Conservation (phyloP, 1,139 yeast genomes). For the Protomyces gravidus region DNA sequence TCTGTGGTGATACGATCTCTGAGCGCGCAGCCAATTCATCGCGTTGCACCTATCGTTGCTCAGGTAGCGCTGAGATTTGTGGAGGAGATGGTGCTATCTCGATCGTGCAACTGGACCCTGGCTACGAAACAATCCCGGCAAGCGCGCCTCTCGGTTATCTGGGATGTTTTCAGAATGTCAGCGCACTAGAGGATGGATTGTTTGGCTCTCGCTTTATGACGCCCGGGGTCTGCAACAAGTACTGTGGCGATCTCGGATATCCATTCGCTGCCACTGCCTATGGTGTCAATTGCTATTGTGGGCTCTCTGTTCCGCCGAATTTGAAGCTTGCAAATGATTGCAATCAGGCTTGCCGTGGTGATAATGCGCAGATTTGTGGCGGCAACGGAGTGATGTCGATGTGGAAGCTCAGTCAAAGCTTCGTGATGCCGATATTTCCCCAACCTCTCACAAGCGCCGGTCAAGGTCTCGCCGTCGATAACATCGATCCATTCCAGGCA, state of each 20-base stretch:
- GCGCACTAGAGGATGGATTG: not conserved
- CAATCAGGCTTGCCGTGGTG: not conserved
- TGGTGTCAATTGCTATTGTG: not conserved
- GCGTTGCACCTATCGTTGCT: not conserved
- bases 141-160: not conserved
- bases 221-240: not conserved
- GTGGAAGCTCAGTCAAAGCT: not conserved
- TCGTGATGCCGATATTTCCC: not conserved
- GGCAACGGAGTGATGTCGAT: slow-evolving; percentile 5
- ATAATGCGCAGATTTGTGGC: not conserved
- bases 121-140: not conserved
- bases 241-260: not conserved
- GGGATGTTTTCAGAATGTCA: not conserved
- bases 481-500: slow-evolving; percentile 1
- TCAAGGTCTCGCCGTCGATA: not conserved
- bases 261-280: not conserved
- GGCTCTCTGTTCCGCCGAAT: not conserved
- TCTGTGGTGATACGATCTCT: not conserved
- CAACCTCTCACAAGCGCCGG: not conserved
- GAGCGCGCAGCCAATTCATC: not conserved
- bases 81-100: slow-evolving; percentile 5
- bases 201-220: not conserved
- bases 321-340: not conserved
- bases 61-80: not conserved
- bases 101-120: not conserved